Evolutionary conservation across 495 filamentous ascomycete species (phyloP).

Genomic region (Copromyces sp.): DNA sequence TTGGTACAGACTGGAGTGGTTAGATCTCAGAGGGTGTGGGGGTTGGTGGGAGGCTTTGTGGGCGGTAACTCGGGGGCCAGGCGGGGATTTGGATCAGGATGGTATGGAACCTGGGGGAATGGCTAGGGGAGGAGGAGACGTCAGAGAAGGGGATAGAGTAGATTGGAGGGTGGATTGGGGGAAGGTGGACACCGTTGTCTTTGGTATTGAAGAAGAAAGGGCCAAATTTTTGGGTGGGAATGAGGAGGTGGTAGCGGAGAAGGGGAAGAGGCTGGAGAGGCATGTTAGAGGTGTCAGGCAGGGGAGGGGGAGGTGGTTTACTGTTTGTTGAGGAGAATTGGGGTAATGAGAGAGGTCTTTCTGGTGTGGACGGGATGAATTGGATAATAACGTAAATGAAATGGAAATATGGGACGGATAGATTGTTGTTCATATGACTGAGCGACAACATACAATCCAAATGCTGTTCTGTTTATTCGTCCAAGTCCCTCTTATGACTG

Average conservation of each 20-base stretch:
- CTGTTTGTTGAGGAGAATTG: not conserved
- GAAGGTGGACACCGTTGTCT: conserved; percentile 26
- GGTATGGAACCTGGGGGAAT: not conserved
- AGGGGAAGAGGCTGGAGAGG: conserved; percentile 8
- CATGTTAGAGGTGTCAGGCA: not conserved
- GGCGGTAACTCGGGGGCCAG: not conserved
- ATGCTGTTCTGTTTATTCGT: too few relatives aligned
- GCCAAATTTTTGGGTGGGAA: conserved; percentile 22
- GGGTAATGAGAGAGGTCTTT: not conserved
- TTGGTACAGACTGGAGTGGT: conserved; percentile 63
- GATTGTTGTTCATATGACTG: not conserved
- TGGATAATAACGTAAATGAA: too few relatives aligned
- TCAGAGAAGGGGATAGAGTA: conserved; percentile 21
- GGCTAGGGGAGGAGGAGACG: not conserved
- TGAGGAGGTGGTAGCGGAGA: conserved; percentile 1
- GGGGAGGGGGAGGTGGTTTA: not conserved
- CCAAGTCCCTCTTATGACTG: too few relatives aligned
- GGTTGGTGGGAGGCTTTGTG: conserved; percentile 57
- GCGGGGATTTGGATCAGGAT: not conserved
- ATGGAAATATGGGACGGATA: not conserved
- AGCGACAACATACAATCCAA: not conserved
- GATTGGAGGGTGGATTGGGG: conserved; percentile 40
- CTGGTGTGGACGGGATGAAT: too few relatives aligned
- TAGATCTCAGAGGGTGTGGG: conserved; percentile 71
- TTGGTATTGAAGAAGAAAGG: not conserved